These are phyloP conservation scores for Groenewaldozyma tartarivorans DNA, from an alignment of 805 yeast species.

Conservation along the genomic window DNA sequence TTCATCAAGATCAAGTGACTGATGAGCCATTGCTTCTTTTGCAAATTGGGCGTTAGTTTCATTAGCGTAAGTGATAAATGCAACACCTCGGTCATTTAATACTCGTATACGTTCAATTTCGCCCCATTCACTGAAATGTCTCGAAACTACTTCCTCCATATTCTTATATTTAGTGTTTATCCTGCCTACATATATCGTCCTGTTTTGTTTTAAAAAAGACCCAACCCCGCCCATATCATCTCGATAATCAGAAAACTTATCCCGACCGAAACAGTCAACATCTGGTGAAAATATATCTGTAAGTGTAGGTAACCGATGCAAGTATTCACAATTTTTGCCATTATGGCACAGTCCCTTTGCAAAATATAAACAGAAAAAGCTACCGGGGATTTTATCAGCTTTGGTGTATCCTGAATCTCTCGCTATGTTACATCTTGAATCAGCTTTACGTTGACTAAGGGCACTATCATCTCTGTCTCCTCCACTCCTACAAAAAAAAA, in stretches of 20 bases:
- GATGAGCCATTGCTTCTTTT: slow-evolving; percentile 87
- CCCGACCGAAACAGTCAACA: slow-evolving; percentile 88
- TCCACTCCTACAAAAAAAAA: slow-evolving; percentile 35
- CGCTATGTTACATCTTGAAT: slow-evolving; percentile 47
- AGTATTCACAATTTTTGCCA: slow-evolving; percentile 66
- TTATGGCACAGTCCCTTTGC: slow-evolving; percentile 81
- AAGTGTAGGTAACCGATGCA: slow-evolving; percentile 63
- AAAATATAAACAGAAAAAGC: slow-evolving; percentile 69
- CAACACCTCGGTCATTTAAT: slow-evolving; percentile 54
- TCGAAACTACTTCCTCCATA: slow-evolving; percentile 33
- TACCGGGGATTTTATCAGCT: slow-evolving; percentile 43
- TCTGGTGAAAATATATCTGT: slow-evolving; percentile 54
- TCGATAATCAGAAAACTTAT: slow-evolving; percentile 66
- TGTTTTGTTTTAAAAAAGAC: slow-evolving; percentile 55
- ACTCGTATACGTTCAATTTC: slow-evolving; percentile 57
- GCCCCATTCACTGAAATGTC: slow-evolving; percentile 68
- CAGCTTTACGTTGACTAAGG: slow-evolving; percentile 37
- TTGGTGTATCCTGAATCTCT: slow-evolving; percentile 68
- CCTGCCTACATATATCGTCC: slow-evolving; percentile 67
- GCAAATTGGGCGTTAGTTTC: slow-evolving; percentile 88
- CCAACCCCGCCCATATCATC: slow-evolving; percentile 97
- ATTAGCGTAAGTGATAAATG: slow-evolving; percentile 60
- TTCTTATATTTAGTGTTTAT: slow-evolving; percentile 35
- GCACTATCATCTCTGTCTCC: slow-evolving; percentile 41
- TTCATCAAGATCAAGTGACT: slow-evolving; percentile 59